phyloP scores from a whole-genome alignment of 805 yeast genomes.

The Komagataella ulmi region DNA sequence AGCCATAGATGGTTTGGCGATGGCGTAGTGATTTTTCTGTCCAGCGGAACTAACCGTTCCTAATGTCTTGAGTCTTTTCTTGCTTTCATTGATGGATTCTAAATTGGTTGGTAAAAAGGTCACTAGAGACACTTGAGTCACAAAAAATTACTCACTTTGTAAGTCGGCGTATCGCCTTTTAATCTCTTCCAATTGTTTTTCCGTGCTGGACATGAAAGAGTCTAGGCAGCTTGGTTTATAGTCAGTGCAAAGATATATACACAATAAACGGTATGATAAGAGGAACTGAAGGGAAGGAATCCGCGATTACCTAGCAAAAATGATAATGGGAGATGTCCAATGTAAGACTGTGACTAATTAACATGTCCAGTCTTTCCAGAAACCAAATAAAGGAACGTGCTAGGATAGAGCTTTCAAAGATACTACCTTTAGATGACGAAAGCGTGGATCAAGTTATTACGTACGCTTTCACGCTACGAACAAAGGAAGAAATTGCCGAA shows the following conservation, averaged over 20 bases:
- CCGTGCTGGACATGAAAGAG: conserved; percentile 3
- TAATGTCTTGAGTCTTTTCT: conserved; percentile 6
- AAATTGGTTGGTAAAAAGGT: background rate
- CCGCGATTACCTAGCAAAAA: background rate
- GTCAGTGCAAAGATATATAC: conserved; percentile 1
- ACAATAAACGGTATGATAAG: background rate
- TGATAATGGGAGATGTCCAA: background rate
- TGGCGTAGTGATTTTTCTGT: conserved; percentile 9
- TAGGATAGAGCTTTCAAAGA: conserved; percentile 10
- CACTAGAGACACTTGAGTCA: background rate
- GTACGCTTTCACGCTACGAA: conserved; percentile 31
- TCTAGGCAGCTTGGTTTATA: conserved; percentile 5
- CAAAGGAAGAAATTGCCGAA: conserved; percentile 31
- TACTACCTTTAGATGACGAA: conserved; percentile 48
- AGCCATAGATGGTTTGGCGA: conserved; percentile 5
- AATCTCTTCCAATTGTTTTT: background rate
- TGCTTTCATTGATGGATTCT: background rate
- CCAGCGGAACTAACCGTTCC: conserved; percentile 22
- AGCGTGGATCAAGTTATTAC: conserved; percentile 40
- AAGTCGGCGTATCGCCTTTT: background rate
- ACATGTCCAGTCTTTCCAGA: conserved; percentile 6
- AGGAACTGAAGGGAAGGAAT: background rate
- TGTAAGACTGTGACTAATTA: background rate
- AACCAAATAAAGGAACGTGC: conserved; percentile 13
- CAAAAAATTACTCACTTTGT: background rate